Evolutionary conservation across 805 yeast species (phyloP), one percentile per base, ranked within the genome.

Genomic region (Sugiyamaella floridensis): DNA sequence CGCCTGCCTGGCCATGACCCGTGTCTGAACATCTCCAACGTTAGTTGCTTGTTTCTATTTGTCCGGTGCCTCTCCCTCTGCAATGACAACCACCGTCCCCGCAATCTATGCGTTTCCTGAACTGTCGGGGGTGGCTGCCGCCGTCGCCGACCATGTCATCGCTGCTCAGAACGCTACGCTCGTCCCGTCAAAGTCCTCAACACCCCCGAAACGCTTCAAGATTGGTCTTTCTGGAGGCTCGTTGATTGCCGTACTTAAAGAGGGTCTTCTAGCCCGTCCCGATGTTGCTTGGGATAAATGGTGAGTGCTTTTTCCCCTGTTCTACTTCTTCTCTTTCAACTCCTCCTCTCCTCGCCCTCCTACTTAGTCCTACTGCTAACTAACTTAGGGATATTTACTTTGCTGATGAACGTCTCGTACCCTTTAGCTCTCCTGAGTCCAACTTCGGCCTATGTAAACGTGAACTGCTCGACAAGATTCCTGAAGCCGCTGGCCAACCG

Each of bases 141-240:
- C 98, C 20, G 96, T 92, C 28, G 97, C 97, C 0, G 97, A 93
- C 69, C 96, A 90, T 68, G 85, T 92, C 47, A 81, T 89, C 37
- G 80, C 86, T 28, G 95, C 96, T 11, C 98, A 93, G 71, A 87
- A 90, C 64, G 70, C 77, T 56, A 79, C 89, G 9, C 71, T 86
- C 43, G 58, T 61, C 22, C 62, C 67, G 19, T 40, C 66, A 44
- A 67, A 66, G 46, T 62, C 57, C n/a, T 32, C 53, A 10, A 48
- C 48, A 47, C 47, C 52, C 34, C 18, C 54, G 18, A 76, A 79
- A 52, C 73, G 97, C 49, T 93, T 93, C 72, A 86, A 86, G 67
- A 85, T 93, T 58, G 98, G 97, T 44, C 75, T 93, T 15, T 81
- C 90, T 49, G 99, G 98, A 53, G 99, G 99, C 37, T 89, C 97